Evolutionary conservation across 2,329 filamentous ascomycete species (phyloP), one percentile per base, ranked within the genome.

Genomic region (Beauveria medogensis): DNA sequence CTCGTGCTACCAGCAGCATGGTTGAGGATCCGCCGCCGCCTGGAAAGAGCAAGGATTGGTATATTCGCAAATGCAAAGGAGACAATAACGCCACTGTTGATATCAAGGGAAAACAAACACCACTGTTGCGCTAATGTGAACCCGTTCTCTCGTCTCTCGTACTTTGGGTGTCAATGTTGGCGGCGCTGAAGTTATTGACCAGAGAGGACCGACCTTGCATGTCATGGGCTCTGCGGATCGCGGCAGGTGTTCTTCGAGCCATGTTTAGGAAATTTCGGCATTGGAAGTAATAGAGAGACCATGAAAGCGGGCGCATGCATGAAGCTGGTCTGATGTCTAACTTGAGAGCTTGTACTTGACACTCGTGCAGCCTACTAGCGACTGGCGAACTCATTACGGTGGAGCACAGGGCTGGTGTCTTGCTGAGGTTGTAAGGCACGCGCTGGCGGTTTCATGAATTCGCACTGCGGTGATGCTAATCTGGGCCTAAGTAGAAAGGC

Each of bases 341-440:
- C 34, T 37, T 37, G 34, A 26, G 22, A n/a, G 22, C 12, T 40
- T 18, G 18, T 47, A 34, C 20, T 41, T 1, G 12, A 43, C 28
- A 28, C 41, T 56, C 43, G 28, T 47, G 41, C 54, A 22, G 41
- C 2, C 43, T 37, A 28, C n/a, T n/a, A 53, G 41, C 28, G 26
- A 43, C 24, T 8, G 22, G 18, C 20, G 18, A 37, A 28, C 22
- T 16, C 18, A 28, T 34, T n/a, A 20, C 12, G 26, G 54, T 56
- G 54, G 54, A 56, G 43, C 54, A 10, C 43, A 47, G 43, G 54
- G 54, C 43, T 56, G 54, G 43, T 56, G 26, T 47, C 44, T 56
- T 56, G 20, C 12, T 56, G 34, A 47, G 26, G 54, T 34, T 30
- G 18, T 28, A 22, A 47, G 26, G 54, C 18, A 37, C 26, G 26